Evolutionary conservation across 2,329 filamentous ascomycete species (phyloP).

Genomic region (Clonostachys rosea): DNA sequence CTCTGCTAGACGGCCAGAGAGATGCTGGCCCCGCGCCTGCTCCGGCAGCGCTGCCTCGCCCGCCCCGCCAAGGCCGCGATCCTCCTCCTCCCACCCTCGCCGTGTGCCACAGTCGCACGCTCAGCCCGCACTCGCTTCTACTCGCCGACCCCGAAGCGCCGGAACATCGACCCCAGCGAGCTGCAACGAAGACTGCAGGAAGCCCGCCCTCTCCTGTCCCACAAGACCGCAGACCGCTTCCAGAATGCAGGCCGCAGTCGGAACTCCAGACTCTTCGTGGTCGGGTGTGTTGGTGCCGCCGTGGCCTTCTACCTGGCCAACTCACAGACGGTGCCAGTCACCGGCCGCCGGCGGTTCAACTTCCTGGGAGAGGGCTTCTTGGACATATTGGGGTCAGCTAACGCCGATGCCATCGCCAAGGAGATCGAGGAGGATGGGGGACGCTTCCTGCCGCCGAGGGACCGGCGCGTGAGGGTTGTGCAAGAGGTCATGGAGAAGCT

Average conservation of each 20-base stretch:
- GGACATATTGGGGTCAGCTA: conserved; percentile 25
- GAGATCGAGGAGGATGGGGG: conserved; percentile 46
- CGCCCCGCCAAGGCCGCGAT: conserved; percentile 1
- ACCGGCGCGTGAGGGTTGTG: conserved; percentile 52
- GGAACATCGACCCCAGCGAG: conserved; percentile 12
- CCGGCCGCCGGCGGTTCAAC: conserved; percentile 70
- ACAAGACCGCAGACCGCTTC: conserved; percentile 15
- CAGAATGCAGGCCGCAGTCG: conserved; percentile 17
- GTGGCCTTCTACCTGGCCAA: conserved; percentile 61
- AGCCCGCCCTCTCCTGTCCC: conserved; percentile 23
- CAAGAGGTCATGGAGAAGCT: conserved; percentile 60
- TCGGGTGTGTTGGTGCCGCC: conserved; percentile 35
- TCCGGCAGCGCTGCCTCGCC: conserved; percentile 3
- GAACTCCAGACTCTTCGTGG: conserved; percentile 27
- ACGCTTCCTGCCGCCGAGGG: conserved; percentile 53
- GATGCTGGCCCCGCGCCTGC: conserved; percentile 13
- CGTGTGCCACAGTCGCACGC: neutral
- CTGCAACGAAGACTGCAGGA: conserved; percentile 12
- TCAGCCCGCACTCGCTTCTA: conserved; percentile 2
- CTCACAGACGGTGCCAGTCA: conserved; percentile 68
- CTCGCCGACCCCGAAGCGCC: conserved; percentile 3
- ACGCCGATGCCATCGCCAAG: conserved; percentile 37
- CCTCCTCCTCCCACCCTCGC: no score
- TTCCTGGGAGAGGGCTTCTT: conserved; percentile 53
- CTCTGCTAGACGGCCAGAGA: neutral